Conservation (phyloP, 345 rosid species). For the Brassica carinata region DNA sequence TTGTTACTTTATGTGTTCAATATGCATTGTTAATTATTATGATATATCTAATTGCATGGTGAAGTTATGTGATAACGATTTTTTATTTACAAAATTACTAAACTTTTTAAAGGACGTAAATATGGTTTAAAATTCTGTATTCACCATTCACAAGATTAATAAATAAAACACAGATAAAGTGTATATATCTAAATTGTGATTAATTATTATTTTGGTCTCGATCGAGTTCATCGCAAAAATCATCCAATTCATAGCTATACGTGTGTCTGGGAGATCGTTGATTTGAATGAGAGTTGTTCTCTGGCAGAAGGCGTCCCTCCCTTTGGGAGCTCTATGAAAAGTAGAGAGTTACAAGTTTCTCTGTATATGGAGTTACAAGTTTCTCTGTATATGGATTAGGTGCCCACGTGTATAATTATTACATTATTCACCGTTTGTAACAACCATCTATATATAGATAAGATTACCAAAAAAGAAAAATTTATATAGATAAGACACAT, state of each 20-base stretch:
- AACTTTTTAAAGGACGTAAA: not conserved
- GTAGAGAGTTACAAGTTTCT: too few species aligned
- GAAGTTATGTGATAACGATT: not conserved
- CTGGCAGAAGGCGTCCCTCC: not conserved
- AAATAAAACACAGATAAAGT: not conserved
- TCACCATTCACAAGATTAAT: not conserved
- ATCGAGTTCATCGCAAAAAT: not conserved
- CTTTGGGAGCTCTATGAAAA: not conserved
- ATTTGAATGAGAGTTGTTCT: not conserved
- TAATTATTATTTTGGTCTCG: not conserved
- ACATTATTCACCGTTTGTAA: not conserved
- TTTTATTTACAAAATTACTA: not conserved
- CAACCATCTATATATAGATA: not conserved
- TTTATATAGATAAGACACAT: not conserved
- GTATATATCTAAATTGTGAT: not conserved
- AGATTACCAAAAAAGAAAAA: too few species aligned
- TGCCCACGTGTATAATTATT: not conserved
- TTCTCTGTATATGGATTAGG: not conserved
- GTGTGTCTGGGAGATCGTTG: not conserved
- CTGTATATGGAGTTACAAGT: not conserved
- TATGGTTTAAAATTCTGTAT: not conserved
- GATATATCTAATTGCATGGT: not conserved
- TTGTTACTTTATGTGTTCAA: not conserved
- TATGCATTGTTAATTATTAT: not conserved
- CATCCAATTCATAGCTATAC: not conserved